Conservation (phyloP, 2,329 filamentous ascomycete genomes). For the Ophioceras dolichostomum region DNA sequence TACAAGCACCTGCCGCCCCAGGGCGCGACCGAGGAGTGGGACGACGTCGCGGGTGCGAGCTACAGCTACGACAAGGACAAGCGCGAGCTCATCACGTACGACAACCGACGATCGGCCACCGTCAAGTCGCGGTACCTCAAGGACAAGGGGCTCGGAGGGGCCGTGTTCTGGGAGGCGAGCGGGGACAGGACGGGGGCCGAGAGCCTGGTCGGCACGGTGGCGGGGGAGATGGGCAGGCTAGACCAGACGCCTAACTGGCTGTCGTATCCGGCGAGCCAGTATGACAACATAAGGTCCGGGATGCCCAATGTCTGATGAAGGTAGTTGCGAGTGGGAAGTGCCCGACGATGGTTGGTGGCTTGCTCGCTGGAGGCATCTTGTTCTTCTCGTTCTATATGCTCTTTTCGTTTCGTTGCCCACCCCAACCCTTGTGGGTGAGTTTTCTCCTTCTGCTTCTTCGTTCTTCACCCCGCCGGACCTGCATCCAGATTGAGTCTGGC, state of each 20-base stretch:
- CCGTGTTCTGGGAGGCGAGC: constrained; percentile 77
- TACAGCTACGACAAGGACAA: constrained; percentile 54
- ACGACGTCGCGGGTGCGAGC: constrained; percentile 47
- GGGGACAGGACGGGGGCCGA: constrained; percentile 40
- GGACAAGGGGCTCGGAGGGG: constrained; percentile 52
- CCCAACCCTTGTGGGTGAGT: too few relatives aligned
- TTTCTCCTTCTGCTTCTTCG: too few relatives aligned
- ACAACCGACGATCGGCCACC: constrained; percentile 43
- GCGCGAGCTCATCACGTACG: constrained; percentile 58
- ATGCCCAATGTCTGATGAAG: constrained; percentile 11
- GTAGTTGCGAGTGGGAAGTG: too few relatives aligned
- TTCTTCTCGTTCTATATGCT: too few relatives aligned
- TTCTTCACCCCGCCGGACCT: too few relatives aligned
- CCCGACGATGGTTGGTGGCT: too few relatives aligned
- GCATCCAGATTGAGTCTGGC: too few relatives aligned
- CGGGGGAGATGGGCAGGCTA: constrained; percentile 30
- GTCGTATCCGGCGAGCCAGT: constrained; percentile 41
- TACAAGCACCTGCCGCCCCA: constrained; percentile 58
- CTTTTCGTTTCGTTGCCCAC: too few relatives aligned
- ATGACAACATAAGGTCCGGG: constrained; percentile 38
- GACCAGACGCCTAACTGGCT: constrained; percentile 40
- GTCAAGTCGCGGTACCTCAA: constrained; percentile 55
- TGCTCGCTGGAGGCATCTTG: too few relatives aligned
- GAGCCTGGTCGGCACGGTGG: constrained; percentile 48
- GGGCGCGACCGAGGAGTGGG: constrained; percentile 42